These are phyloP conservation scores for Fraxinus xanthoxyloides DNA, from an alignment of 305 asterid species.

Conservation along the genomic window DNA sequence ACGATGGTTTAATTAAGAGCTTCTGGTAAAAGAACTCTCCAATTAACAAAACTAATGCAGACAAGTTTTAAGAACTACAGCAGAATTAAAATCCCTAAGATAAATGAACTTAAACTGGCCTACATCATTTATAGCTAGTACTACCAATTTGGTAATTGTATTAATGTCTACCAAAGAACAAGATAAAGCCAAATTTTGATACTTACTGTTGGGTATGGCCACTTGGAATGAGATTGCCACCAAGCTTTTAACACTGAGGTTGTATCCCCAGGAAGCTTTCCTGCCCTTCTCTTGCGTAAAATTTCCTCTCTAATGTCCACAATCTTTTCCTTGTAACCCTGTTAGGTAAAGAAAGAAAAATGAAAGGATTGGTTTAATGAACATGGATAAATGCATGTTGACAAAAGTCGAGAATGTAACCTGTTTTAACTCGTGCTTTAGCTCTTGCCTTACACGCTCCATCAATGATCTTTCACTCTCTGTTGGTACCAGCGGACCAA, in stretches of 20 bases:
- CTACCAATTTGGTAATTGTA: neutral
- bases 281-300: slow-evolving; percentile 59
- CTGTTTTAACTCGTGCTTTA: slow-evolving; percentile 54
- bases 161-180: neutral
- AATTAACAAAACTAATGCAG: neutral
- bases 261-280: slow-evolving; percentile 63
- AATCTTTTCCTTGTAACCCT: slow-evolving; percentile 64
- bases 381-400: neutral
- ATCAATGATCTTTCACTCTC: slow-evolving; percentile 61
- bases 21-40: neutral
- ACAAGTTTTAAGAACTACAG: neutral
- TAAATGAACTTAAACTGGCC: neutral
- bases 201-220: slow-evolving; percentile 62
- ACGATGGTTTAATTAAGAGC: neutral
- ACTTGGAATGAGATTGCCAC: slow-evolving; percentile 60
- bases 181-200: neutral
- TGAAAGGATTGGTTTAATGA: neutral
- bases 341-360: neutral
- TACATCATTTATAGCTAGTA: neutral
- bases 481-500: slow-evolving; percentile 57
- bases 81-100: neutral
- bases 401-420: slow-evolving; percentile 14
- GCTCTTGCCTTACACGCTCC: slow-evolving; percentile 74
- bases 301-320: slow-evolving; percentile 64
- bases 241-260: slow-evolving; percentile 50